Percentiles rank a stretch among this genome's conserved stretches.
Evolutionary conservation across 768 basidiomycete genomes (phyloP).

Genomic region (Podaxis rugospora): DNA sequence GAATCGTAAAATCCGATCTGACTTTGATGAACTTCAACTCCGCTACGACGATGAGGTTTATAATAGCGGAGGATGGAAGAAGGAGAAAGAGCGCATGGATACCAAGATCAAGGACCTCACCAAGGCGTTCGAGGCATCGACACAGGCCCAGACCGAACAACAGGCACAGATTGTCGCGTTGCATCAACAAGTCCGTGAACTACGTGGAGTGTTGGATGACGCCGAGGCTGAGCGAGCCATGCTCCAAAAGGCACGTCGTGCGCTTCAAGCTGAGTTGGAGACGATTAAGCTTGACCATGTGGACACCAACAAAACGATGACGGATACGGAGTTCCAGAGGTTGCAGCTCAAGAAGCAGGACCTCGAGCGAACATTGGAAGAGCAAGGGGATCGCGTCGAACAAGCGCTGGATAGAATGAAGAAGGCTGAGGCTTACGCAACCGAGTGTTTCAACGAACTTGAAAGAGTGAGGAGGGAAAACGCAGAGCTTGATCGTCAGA

Average conservation of each 20-base stretch:
- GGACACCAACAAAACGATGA: constrained; percentile 64
- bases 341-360: constrained; percentile 80
- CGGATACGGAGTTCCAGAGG: constrained; percentile 71
- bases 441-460: constrained; percentile 72
- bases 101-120: constrained; percentile 74
- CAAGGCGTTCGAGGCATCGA: constrained; percentile 71
- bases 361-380: constrained; percentile 71
- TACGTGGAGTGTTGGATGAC: constrained; percentile 77
- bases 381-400: constrained; percentile 68
- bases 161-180: constrained; percentile 80
- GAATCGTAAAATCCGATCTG: constrained; percentile 70
- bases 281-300: constrained; percentile 73
- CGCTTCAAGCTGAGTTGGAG: constrained; percentile 76
- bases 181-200: constrained; percentile 82
- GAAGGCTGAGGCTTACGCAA: constrained; percentile 73
- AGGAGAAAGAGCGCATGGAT: constrained; percentile 84
- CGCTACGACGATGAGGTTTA: constrained; percentile 76
- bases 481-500: constrained; percentile 71
- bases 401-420: constrained; percentile 76
- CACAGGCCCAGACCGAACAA: constrained; percentile 71
- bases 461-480: constrained; percentile 78
- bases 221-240: constrained; percentile 78
- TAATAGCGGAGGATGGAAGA: constrained; percentile 77
- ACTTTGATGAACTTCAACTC: constrained; percentile 71
- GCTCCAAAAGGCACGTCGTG: constrained; percentile 77